Evolutionary conservation across 192 early-diverging fungal genomes (phyloP), one percentile per base, ranked within the genome.

Genomic region (Umbelopsis sp.): DNA sequence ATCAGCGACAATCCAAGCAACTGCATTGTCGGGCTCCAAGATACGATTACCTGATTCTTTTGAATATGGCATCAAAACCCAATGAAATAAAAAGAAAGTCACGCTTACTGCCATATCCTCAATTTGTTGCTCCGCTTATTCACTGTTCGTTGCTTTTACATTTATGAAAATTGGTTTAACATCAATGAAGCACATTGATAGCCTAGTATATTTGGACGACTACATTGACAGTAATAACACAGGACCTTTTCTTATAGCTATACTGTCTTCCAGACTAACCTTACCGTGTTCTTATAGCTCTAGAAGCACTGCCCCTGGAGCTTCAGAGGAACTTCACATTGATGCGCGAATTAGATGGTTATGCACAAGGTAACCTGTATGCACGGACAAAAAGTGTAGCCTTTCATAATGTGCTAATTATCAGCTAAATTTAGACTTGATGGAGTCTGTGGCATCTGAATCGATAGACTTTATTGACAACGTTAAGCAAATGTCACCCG

Each of bases 341-440:
- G 73, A 97, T 98, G 94, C 87, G 92, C 21, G 95, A 98, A 79
- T 88, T 98, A 18, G 96, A 96, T 75, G 90, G 89, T 21, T 80
- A 82, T 30, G 85, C 90, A 22, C 86, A 92, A 78, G 84, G 90
- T 91, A 71, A 46, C 6, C n/a, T 48, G 12, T 27, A 12, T 49
- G 9, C 8, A 37, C 12, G 44, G 3, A 53, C 20, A 45, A 52
- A 27, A 20, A n/a, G 25, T 21, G 13, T 33, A 49, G n/a, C 1
- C 15, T 21, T 5, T 65, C 5, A 3, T 44, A 0, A 41, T n/a
- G 22, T 37, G 11, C 69, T 67, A 18, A 18, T 50, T 7, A 37
- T 7, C 5, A 46, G 0, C 25, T 55, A 37, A 30, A 41, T 3
- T 35, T 71, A 87, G 92, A 92, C 64, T 85, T 91, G n/a, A 90